Conservation (phyloP, 2,329 filamentous ascomycete genomes). For the Botrytis byssoidea region DNA sequence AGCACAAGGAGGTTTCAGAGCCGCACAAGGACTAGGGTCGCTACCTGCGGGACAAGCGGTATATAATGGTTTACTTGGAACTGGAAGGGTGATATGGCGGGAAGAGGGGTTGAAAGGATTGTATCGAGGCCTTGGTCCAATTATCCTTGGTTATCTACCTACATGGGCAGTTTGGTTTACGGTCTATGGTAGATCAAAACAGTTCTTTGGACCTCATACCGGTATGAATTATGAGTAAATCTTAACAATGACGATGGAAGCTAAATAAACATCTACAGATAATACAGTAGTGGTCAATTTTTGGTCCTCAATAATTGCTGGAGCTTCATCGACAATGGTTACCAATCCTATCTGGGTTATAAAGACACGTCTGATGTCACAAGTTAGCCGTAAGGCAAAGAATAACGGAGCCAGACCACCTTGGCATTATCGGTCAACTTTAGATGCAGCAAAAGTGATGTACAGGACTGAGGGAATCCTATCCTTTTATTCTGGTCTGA, state of each 20-base stretch:
- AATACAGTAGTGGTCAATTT: constrained; percentile 78
- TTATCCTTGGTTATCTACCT: constrained; percentile 91
- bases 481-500: constrained; percentile 93
- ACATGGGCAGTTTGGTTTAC: constrained; percentile 99
- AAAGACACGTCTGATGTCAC: constrained; percentile 97
- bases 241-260: not conserved
- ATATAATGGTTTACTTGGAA: constrained; percentile 86
- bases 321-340: constrained; percentile 86
- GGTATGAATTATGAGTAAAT: constrained; percentile 46
- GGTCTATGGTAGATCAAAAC: constrained; percentile 88
- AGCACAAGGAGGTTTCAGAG: constrained; percentile 81
- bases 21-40: constrained; percentile 26
- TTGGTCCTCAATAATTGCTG: constrained; percentile 86
- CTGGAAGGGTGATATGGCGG: constrained; percentile 77
- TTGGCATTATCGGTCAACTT: constrained; percentile 88
- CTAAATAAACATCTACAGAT: constrained; percentile 47
- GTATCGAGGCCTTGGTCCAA: constrained; percentile 90
- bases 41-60: constrained; percentile 49
- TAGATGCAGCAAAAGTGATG: constrained; percentile 95
- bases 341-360: constrained; percentile 99
- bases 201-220: constrained; percentile 64
- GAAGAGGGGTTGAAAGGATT: constrained; percentile 88
- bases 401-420: constrained; percentile 59
- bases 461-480: constrained; percentile 82
- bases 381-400: constrained; percentile 61